Evolutionary conservation across 2,329 filamentous ascomycete species (phyloP).

Genomic region (Talaromyces albobiverticillius): DNA sequence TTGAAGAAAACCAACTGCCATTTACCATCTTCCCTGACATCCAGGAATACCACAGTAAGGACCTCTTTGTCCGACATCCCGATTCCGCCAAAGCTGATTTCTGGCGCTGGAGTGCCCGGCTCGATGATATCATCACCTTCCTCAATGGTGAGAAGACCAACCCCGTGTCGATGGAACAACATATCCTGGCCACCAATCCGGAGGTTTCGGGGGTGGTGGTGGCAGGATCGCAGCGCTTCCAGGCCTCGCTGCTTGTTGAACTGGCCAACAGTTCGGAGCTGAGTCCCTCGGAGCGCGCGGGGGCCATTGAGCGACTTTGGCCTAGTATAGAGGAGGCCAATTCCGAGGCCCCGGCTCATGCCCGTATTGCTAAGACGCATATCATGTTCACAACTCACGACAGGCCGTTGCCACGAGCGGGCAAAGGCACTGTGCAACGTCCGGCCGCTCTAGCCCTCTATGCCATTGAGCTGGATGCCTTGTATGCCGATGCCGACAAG

Average conservation of each 20-base stretch:
- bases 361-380: neutral
- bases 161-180: too few relatives aligned
- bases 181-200: slow-evolving; percentile 14
- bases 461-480: neutral
- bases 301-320: slow-evolving; percentile 26
- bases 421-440: slow-evolving; percentile 1
- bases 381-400: neutral
- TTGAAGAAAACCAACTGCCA: slow-evolving; percentile 22
- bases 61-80: slow-evolving; percentile 32
- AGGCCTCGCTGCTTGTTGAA: slow-evolving; percentile 25
- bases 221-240: slow-evolving; percentile 21
- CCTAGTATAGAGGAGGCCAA: neutral
- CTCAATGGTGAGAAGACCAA: too few relatives aligned
- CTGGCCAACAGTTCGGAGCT: neutral
- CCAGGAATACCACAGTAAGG: slow-evolving; percentile 32
- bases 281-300: slow-evolving; percentile 17
- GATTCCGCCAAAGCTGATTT: slow-evolving; percentile 16
- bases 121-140: too few relatives aligned
- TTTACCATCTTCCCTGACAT: slow-evolving; percentile 31
- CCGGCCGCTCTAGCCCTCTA: neutral
- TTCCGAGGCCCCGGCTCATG: neutral
- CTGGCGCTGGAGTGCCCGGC: slow-evolving; percentile 18
- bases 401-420: neutral
- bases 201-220: slow-evolving; percentile 19
- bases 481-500: neutral